Evolutionary conservation across 306 rosid species (phyloP).

Genomic region (Clitoria ternatea): DNA sequence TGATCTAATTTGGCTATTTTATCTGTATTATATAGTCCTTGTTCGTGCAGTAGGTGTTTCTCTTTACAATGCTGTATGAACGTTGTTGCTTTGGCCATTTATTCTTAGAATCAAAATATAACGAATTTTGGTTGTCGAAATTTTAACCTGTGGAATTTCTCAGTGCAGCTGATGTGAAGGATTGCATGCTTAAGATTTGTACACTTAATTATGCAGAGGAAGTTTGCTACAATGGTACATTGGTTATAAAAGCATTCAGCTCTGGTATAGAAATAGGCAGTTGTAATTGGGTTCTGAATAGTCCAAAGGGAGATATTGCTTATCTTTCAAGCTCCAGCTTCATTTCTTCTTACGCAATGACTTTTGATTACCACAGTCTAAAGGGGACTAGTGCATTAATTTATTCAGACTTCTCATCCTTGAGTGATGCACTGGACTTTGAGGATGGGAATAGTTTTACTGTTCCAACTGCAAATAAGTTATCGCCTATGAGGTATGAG

Average conservation of each 20-base stretch:
- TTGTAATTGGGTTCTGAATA: slow-evolving; percentile 77
- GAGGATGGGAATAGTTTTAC: slow-evolving; percentile 35
- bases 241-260: slow-evolving; percentile 76
- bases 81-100: slow-evolving; percentile 4
- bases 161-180: slow-evolving; percentile 89
- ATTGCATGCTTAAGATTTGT: slow-evolving; percentile 58
- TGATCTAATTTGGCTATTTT: background rate
- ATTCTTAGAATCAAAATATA: background rate
- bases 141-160: slow-evolving; percentile 41
- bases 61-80: background rate
- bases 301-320: slow-evolving; percentile 67
- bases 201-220: slow-evolving; percentile 73
- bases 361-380: slow-evolving; percentile 61
- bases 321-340: slow-evolving; percentile 77
- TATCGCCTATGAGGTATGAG: slow-evolving; percentile 41
- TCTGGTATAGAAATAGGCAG: slow-evolving; percentile 85
- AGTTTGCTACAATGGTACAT: slow-evolving; percentile 70
- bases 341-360: slow-evolving; percentile 66
- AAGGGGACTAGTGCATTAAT: slow-evolving; percentile 42
- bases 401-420: slow-evolving; percentile 78
- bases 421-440: slow-evolving; percentile 32
- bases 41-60: background rate
- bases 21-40: background rate
- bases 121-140: slow-evolving; percentile 21
- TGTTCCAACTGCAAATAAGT: slow-evolving; percentile 12